Evolutionary conservation across 345 rosid genomes (phyloP).

Genomic region (Brassica napus): DNA sequence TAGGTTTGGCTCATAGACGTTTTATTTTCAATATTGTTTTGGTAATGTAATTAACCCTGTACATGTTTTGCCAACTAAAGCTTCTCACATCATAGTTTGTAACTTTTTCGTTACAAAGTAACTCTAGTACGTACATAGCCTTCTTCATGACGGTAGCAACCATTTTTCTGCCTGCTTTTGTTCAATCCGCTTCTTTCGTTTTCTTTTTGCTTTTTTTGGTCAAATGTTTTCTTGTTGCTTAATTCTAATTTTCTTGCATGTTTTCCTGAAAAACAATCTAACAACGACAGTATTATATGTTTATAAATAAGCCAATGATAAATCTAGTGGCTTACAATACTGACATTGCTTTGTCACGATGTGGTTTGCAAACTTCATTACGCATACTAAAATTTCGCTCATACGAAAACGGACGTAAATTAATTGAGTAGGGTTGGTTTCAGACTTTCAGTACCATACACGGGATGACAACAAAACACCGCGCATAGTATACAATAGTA

Average conservation of each 20-base stretch:
- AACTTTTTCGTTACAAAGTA: neutral
- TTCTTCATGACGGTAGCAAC: neutral
- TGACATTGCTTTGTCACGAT: neutral
- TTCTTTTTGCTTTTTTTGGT: neutral
- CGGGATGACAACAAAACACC: neutral
- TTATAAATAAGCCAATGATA: neutral
- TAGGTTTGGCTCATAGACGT: neutral
- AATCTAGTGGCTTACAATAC: neutral
- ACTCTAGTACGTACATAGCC: neutral
- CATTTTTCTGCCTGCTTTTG: neutral
- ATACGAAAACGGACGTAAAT: neutral
- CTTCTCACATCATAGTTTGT: neutral
- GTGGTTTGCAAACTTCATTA: neutral
- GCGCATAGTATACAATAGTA: neutral
- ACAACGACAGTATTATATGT: neutral
- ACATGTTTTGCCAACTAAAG: neutral
- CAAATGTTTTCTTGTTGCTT: neutral
- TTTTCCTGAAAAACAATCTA: neutral
- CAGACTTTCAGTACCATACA: neutral
- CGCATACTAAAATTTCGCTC: neutral
- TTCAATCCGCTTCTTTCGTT: neutral
- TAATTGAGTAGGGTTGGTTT: neutral
- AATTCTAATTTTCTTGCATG: neutral
- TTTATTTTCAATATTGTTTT: neutral
- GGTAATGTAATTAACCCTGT: neutral